Evolutionary conservation across 2,329 filamentous ascomycete species (phyloP), one percentile per base, ranked within the genome.

Genomic region (Sporothrix variecibatus): DNA sequence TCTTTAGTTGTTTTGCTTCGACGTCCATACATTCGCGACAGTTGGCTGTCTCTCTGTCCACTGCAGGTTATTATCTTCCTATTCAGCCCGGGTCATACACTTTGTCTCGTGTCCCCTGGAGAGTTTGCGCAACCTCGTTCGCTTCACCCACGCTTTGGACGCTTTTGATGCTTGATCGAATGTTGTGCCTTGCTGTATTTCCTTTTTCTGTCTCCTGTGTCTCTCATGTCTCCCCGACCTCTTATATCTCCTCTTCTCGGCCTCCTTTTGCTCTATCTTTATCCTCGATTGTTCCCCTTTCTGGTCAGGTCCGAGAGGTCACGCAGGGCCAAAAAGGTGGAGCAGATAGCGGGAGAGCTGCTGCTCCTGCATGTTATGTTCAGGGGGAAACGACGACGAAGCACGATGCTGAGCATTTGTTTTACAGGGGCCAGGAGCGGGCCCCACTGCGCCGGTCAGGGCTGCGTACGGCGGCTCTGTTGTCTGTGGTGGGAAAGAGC

Each of bases 301-400:
- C 34, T 65, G 62, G 38, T 43, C 62, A 51, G 64, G 34, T 20
- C 40, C 40, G 26, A 31, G 26, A 53, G 67, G 46, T 40, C 67
- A 69, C 67, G 67, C 67, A 69, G 46, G 9, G 9, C 46, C 28
- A 31, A 20, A 68, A 46, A 68, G 62, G 62, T 67, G 62, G 62
- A 67, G 62, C 62, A 20, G 15, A 28, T 46, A 43, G 38, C 43
- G 28, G 43, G 62, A 43, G 60, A 46, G 62, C 23, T 67, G n/a
- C 65, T 31, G 26, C 26, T 56, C n/a, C 51, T 56, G 56, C 56
- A 3, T 58, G 4, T 20, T 7, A 53, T 69, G 46, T 20, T 68
- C n/a, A 49, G 9, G n/a, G n/a, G 23, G 51, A 56, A 15, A 56
- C 26, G 51, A 26, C 23, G 8, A 23, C 7, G 23, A 6, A 9